These are phyloP conservation scores for Tephrocybe sp. DNA, from an alignment of 768 basidiomycete genomes.

Conservation along the genomic window DNA sequence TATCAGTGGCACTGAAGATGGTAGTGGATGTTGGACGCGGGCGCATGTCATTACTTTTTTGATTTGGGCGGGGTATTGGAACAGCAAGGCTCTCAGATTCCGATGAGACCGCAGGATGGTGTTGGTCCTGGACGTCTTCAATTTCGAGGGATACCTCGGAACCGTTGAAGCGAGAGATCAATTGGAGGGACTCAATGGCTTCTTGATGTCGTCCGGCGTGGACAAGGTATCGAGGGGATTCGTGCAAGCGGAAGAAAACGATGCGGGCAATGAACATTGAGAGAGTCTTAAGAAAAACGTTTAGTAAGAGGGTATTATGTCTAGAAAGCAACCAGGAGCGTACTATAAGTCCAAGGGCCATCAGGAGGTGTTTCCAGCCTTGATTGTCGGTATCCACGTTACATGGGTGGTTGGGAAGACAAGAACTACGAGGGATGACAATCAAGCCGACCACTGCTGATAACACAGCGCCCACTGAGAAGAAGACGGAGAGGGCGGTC, in stretches of 20 bases:
- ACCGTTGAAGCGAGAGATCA: constrained; percentile 88
- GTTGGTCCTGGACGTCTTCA: constrained; percentile 64
- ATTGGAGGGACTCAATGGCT: constrained; percentile 77
- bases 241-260: constrained; percentile 87
- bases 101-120: constrained; percentile 18
- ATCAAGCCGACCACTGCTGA: constrained; percentile 78
- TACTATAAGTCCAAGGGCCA: constrained; percentile 78
- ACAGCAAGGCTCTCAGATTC: constrained; percentile 2
- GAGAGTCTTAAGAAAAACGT: constrained; percentile 59
- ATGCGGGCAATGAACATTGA: constrained; percentile 87
- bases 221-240: constrained; percentile 92
- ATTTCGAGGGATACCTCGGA: constrained; percentile 64
- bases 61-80: constrained; percentile 5
- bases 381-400: constrained; percentile 67
- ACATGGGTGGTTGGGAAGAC: constrained; percentile 54
- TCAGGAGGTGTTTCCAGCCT: constrained; percentile 89
- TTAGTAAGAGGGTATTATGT: constrained; percentile 3
- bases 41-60: constrained; percentile 7
- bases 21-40: constrained; percentile 30
- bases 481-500: constrained; percentile 92
- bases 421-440: constrained; percentile 77
- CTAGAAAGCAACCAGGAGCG: constrained; percentile 31
- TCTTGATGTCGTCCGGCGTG: constrained; percentile 84
- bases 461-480: constrained; percentile 89
- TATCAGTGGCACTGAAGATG: constrained; percentile 31